These are phyloP conservation scores for Typha latifolia DNA, from an alignment of 176 grass and related monocot genomes.

Conservation along the genomic window DNA sequence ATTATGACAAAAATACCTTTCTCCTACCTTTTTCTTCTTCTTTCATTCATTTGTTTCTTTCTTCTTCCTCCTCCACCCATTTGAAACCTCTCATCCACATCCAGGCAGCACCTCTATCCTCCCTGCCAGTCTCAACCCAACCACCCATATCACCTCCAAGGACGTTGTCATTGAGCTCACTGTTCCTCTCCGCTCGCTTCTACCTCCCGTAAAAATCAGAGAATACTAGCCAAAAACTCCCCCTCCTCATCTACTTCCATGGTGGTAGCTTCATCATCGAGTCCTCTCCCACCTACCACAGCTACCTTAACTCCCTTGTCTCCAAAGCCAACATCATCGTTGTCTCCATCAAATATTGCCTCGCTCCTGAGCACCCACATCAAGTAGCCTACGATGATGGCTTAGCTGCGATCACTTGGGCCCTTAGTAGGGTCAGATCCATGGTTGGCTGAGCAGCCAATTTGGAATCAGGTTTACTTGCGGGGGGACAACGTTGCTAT, in stretches of 20 bases:
- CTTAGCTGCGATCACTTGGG: conserved; percentile 19
- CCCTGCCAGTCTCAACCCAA: conserved; percentile 26
- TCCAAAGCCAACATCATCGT: conserved; percentile 31
- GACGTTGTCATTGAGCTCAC: conserved; percentile 50
- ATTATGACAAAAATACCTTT: too few species aligned
- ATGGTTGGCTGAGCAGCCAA: background rate
- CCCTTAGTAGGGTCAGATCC: background rate
- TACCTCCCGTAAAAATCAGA: conserved; percentile 30
- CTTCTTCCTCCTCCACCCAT: too few species aligned
- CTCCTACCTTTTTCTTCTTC: too few species aligned
- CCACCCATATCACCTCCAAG: conserved; percentile 53
- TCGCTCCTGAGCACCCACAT: conserved; percentile 39
- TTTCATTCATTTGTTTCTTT: too few species aligned
- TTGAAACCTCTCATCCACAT: conserved; percentile 30
- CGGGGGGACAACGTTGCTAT: conserved; percentile 26
- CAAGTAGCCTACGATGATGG: conserved; percentile 33
- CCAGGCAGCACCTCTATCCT: conserved; percentile 24
- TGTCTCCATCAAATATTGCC: conserved; percentile 26
- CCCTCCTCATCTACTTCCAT: conserved; percentile 7
- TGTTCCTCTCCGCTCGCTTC: conserved; percentile 35
- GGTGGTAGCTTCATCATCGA: conserved; percentile 18
- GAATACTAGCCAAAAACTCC: conserved; percentile 6
- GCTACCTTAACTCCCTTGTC: conserved; percentile 15
- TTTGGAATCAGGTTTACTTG: conserved; percentile 27
- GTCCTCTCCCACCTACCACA: conserved; percentile 26